These are phyloP conservation scores for Phytophthora ramorum DNA, from an alignment of 352 stramenopile species.

Conservation along the genomic window DNA sequence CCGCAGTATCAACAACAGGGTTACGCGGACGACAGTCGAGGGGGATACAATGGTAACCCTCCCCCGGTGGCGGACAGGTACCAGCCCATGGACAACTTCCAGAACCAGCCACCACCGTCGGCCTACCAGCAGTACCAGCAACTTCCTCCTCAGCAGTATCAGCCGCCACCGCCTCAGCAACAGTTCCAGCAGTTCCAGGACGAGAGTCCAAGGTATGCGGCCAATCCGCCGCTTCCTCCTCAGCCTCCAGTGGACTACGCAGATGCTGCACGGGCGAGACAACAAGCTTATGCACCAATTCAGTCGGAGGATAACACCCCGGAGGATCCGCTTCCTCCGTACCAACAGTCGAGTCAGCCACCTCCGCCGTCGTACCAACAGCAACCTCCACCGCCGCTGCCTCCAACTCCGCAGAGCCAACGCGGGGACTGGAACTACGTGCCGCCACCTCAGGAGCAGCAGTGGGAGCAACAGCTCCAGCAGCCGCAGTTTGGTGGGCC, in stretches of 20 bases:
- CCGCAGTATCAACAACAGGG: constrained; percentile 19
- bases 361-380: constrained; percentile 14
- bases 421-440: constrained; percentile 24
- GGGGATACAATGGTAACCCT: constrained; percentile 20
- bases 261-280: constrained; percentile 41
- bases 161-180: constrained; percentile 9
- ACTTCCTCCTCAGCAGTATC: constrained; percentile 14
- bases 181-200: constrained; percentile 20
- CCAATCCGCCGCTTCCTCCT: constrained; percentile 21
- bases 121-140: constrained; percentile 21
- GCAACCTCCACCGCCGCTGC: constrained; percentile 19
- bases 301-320: constrained; percentile 11
- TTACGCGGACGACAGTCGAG: constrained; percentile 19
- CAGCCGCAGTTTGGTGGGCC: constrained; percentile 18
- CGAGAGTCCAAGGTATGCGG: constrained; percentile 21
- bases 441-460: constrained; percentile 7
- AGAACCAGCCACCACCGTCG: constrained; percentile 21
- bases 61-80: constrained; percentile 21
- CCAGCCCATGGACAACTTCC: constrained; percentile 18
- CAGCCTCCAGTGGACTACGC: constrained; percentile 35
- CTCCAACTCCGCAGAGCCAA: constrained; percentile 13
- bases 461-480: constrained; percentile 20
- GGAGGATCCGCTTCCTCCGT: constrained; percentile 4
- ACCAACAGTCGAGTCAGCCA: constrained; percentile 23
- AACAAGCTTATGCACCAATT: constrained; percentile 50